Conservation (phyloP, 352 stramenopile genomes). For the Elongisporangium anandrum region DNA sequence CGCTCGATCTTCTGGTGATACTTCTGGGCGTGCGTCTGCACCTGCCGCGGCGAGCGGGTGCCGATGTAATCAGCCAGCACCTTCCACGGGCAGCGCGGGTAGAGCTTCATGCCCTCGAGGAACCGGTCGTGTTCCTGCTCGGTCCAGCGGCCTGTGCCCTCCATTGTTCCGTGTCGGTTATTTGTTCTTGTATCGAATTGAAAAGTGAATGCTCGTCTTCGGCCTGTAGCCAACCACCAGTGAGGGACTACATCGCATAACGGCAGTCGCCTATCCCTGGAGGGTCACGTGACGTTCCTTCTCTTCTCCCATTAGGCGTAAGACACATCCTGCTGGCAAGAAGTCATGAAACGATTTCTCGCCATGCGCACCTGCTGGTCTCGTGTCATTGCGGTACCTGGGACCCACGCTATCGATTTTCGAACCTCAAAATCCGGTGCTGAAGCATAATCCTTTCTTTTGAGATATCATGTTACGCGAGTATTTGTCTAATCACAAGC, state of each 20-base stretch:
- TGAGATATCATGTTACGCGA: not conserved
- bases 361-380: not conserved
- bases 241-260: not conserved
- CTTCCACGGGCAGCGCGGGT: slow-evolving; percentile 50
- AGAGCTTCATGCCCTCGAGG: slow-evolving; percentile 44
- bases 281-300: not conserved
- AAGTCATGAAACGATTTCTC: not conserved
- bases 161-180: not conserved
- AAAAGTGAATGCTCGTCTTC: not conserved
- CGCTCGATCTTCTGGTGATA: slow-evolving; percentile 55
- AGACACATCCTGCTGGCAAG: not conserved
- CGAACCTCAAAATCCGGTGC: not conserved
- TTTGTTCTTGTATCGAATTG: not conserved
- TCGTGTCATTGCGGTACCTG: not conserved
- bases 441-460: not conserved
- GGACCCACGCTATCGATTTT: not conserved
- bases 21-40: slow-evolving; percentile 63
- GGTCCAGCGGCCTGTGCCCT: slow-evolving; percentile 22
- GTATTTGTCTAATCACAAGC: not conserved
- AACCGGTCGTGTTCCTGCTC: slow-evolving; percentile 61
- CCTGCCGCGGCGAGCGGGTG: slow-evolving; percentile 49
- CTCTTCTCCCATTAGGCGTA: not conserved
- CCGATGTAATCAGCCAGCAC: slow-evolving; percentile 41
- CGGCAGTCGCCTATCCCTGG: not conserved
- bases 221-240: not conserved